Evolutionary conservation across 805 yeast species (phyloP), one percentile per base, ranked within the genome.

Genomic region (Kodamaea restingae): DNA sequence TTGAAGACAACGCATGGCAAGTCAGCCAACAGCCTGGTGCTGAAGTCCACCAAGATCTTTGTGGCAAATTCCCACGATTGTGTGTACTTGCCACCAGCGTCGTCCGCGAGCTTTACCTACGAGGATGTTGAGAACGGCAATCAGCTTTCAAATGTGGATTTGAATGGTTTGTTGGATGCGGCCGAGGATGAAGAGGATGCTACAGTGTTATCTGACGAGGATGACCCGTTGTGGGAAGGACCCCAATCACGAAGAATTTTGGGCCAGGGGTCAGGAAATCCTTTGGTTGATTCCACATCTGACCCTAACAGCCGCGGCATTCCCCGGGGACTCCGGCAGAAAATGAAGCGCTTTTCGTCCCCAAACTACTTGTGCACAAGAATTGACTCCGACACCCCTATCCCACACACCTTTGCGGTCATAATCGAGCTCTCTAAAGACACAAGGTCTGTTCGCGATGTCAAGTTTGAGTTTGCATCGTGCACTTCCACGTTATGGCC

Each of bases 361-460:
- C 68, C 71, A 1, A 64, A 64, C 42, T 67, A 61, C 37, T 49
- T 61, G 28, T 55, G 61, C 20, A 55, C 69, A 2, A 56, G 55
- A 22, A 60, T 67, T 5, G 74, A 70, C 40, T 44, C 63, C 3
- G 66, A 65, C 8, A 55, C 56, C 2, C 71, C 70, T 7, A 69
- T 73, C 2, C 71, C 80, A 1, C 78, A 75, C 49, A 75, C 76
- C 2, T 65, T 78, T 46, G 83, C 78, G 0, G 64, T 78, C 2
- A 61, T 76, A 4, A 46, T 77, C 1, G 73, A 76, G 37, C 48
- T 76, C 1, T 51, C 57, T 17, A 70, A 65, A 36, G 71, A 67
- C 26, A 61, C 68, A 1, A 36, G 32, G 7, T 39, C 57, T 2
- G 51, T 72, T 3, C 58, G 67, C 17, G 61, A 58, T 27, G 50